Base-by-base conservation (phyloP, 768 basidiomycete genomes). In the Ramaria sp. region DNA sequence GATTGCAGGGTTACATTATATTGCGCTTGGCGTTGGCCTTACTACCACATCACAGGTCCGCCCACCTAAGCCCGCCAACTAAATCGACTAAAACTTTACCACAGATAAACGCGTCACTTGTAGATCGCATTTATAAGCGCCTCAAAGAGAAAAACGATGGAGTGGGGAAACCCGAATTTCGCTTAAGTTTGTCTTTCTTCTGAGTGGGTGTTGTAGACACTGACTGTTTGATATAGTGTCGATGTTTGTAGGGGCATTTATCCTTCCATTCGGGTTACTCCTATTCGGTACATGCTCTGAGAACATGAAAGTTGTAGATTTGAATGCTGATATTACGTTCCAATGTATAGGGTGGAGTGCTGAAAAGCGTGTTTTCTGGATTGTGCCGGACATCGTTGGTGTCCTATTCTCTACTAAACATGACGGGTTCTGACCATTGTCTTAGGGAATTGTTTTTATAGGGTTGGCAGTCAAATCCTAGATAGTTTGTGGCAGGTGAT, bases 271-370 rank as follows among this genome's bases (percentile, higher is more conserved):
- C 12, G 88, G 87, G 0, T 66, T 89, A 12, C 66, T 91, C 20
- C 70, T 90, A 5, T 24, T 43, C 18, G 52, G 52, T 53, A 41
- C 16, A 28, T 28, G 18, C 25, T 41, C 16, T n/a, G n/a, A 15
- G 20, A 27, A 32, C 32, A 3, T 8, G 45, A 7, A 47, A 15
- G 2, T 22, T 22, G 25, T 47, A 2, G 30, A 32, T 9, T 3
- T 15, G 10, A 51, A 51, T 36, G 12, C 9, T 51, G 38, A 32
- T 42, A 8, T 15, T 34, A 48, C 39, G 12, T 44, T 42, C 10
- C 41, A 64, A n/a, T n/a, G n/a, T n/a, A n/a, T 78, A 5, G 88
- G 88, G 1, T 91, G 88, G 85, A 70, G 78, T 0, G 80, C 82
- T 3, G 68, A 84, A 59, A 60, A 70, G 0, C 63, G 69, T 12